phyloP scores from a whole-genome alignment of 176 grass and related monocot species.

The Ensete ventricosum region DNA sequence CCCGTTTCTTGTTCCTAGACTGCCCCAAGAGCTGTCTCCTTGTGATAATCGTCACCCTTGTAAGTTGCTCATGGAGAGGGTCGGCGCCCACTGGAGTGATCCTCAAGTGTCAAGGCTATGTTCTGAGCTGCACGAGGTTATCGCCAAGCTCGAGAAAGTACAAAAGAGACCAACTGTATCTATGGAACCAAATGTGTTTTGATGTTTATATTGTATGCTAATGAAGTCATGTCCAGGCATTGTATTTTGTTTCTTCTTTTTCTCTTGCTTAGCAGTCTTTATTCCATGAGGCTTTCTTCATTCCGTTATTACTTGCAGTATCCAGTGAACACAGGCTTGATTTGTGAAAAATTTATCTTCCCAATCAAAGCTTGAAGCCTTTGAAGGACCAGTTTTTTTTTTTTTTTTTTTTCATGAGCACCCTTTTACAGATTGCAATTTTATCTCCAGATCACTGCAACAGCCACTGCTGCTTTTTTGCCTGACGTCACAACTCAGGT shows the following conservation, averaged over 20 bases:
- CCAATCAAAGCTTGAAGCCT: too few species aligned
- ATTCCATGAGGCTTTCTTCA: too few species aligned
- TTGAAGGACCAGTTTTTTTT: too few species aligned
- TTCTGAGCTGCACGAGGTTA: slow-evolving; percentile 27
- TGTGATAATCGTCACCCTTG: slow-evolving; percentile 13
- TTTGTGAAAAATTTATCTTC: too few species aligned
- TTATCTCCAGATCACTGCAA: too few species aligned
- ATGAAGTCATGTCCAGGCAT: neutral
- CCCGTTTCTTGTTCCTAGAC: slow-evolving; percentile 64
- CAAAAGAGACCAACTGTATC: slow-evolving; percentile 7
- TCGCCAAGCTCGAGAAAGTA: slow-evolving; percentile 36
- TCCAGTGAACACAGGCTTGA: too few species aligned
- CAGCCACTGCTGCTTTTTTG: too few species aligned
- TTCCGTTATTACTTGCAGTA: too few species aligned
- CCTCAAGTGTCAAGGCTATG: slow-evolving; percentile 35
- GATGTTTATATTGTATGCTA: neutral
- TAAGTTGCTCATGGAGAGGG: slow-evolving; percentile 34
- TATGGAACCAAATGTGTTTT: neutral
- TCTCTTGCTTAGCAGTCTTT: too few species aligned
- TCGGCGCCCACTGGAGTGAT: slow-evolving; percentile 39
- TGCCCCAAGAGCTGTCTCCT: slow-evolving; percentile 30
- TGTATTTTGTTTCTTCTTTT: neutral
- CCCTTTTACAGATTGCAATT: too few species aligned
- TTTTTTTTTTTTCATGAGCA: too few species aligned
- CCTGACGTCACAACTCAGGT: too few species aligned